Conservation (phyloP, 345 rosid species). For the Diplotaxis tenuifolia region DNA sequence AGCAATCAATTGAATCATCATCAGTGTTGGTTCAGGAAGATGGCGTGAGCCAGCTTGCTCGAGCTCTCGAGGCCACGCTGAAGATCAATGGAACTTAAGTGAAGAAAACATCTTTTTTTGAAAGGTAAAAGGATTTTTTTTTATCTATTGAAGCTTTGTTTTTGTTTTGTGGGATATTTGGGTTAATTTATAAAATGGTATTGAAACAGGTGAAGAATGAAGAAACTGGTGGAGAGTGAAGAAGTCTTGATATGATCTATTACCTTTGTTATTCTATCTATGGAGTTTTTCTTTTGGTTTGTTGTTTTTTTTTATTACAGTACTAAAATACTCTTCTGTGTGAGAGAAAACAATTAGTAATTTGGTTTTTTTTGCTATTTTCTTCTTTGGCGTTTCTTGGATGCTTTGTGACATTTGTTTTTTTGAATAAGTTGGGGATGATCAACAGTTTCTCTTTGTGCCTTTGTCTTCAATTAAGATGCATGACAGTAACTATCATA, state of each 20-base stretch:
- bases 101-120: background rate
- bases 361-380: too few species aligned
- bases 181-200: background rate
- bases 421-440: too few species aligned
- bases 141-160: background rate
- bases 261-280: too few species aligned
- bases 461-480: too few species aligned
- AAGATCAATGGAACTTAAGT: background rate
- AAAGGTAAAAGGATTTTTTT: too few species aligned
- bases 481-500: too few species aligned
- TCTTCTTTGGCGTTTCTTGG: too few species aligned
- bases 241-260: background rate
- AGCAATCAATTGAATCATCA: slow-evolving; percentile 27
- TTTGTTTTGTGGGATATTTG: background rate
- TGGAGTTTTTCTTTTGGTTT: background rate
- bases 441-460: too few species aligned
- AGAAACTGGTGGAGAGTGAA: background rate
- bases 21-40: slow-evolving; percentile 18
- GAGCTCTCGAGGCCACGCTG: slow-evolving; percentile 5
- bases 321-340: too few species aligned
- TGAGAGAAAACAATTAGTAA: too few species aligned
- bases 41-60: slow-evolving; percentile 27
- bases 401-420: too few species aligned
- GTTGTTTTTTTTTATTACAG: background rate
- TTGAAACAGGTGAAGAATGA: slow-evolving; percentile 15